These are phyloP conservation scores for Potentilla sterilis DNA, from an alignment of 306 rosid species.

Conservation along the genomic window DNA sequence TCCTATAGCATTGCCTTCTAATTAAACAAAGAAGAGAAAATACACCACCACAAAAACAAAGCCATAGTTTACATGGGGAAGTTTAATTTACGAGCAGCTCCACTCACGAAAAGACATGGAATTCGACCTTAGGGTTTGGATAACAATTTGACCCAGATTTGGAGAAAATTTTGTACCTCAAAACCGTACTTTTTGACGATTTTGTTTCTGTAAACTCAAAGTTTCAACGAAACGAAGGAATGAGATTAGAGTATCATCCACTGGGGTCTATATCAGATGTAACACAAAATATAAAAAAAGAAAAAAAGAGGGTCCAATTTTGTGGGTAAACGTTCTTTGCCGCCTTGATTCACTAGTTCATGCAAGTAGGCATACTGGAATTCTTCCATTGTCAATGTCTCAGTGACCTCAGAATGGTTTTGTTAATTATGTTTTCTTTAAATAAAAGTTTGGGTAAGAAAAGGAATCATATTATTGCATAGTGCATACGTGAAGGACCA, in stretches of 20 bases:
- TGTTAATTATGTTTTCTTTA: background rate
- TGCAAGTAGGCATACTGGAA: background rate
- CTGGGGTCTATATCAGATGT: background rate
- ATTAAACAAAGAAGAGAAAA: background rate
- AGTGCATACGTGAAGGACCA: too few species aligned
- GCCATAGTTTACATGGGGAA: conserved; percentile 8
- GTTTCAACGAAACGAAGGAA: background rate
- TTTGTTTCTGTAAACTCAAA: background rate
- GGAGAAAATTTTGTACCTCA: background rate
- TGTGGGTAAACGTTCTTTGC: background rate
- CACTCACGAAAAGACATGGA: background rate
- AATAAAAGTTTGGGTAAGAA: background rate
- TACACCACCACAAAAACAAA: background rate
- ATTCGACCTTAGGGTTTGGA: background rate
- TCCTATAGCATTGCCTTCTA: conserved; percentile 1
- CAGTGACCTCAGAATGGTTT: background rate
- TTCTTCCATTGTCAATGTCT: background rate
- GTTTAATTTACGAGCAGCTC: background rate
- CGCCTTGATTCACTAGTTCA: conserved; percentile 9
- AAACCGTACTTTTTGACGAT: conserved; percentile 2
- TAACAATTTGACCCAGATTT: background rate
- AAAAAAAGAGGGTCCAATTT: background rate
- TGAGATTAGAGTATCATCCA: background rate
- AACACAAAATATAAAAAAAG: too few species aligned
- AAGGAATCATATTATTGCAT: background rate